Base-by-base conservation (phyloP, 169 alveolate species). In the Blepharisma undulans region DNA sequence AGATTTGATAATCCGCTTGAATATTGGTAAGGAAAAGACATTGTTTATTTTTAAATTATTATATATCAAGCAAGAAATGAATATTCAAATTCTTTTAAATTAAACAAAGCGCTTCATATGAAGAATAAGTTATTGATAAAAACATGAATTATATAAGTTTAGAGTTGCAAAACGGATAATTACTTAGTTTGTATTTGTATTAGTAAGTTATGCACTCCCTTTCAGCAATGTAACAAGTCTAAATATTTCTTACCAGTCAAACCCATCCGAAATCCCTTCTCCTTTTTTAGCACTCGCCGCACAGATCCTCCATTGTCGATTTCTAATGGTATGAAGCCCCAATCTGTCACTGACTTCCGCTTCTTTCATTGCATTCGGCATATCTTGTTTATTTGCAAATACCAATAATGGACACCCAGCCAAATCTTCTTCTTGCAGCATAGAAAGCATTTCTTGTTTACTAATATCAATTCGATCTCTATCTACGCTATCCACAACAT, bases 301-400 rank as follows among this genome's bases (percentile, higher is more conserved):
- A 74, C 91, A 91, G 25, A 96, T 90, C 29, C 29, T 79, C 95
- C 96, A 94, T 59, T 89, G 87, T 89, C 97, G 93, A 34, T 90
- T 92, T 90, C 86, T 92, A 10, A 94, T 25, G 4, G 72, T 76
- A 21, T 82, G 85, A 30, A 95, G 76, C 16, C 93, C 92, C 7
- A 95, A 79, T 48, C 84, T 19, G 4, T 92, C 91, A 21, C 94
- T 82, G 18, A 95, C 29, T 59, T 95, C 92, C 5, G 90, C 59
- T 2, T 79, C 72, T 16, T 91, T n/a, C 27, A 95, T 29, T 36
- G 96, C 95, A 22, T 87, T 90, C 4, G 94, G 95, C 89, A 95
- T 87, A 87, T 96, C 98, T 89, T 96, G 96, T 94, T 97, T 97
- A 92, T 97, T 97, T 1, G 98, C 98, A 74, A 95, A 92, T 19